These are phyloP conservation scores for Boletus reticulatus DNA, from an alignment of 768 basidiomycete species.

Conservation along the genomic window DNA sequence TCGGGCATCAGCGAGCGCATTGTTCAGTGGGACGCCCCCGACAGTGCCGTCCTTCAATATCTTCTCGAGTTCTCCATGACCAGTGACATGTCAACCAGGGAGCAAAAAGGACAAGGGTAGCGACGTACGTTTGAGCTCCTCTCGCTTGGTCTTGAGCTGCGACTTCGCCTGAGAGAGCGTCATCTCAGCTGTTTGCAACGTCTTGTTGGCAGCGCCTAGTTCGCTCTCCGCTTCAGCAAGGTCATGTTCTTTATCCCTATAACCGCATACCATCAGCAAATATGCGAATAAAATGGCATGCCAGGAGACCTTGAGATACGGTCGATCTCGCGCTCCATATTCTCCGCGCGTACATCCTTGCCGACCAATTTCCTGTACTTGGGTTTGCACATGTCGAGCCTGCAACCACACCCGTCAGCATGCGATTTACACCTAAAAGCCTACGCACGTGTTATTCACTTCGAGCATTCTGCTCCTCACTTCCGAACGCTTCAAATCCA, in stretches of 20 bases:
- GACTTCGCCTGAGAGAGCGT: slow-evolving; percentile 56
- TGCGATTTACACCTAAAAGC: not conserved
- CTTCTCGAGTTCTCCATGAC: slow-evolving; percentile 38
- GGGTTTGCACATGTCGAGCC: slow-evolving; percentile 57
- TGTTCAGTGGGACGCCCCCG: slow-evolving; percentile 42
- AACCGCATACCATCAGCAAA: not conserved
- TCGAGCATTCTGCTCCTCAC: slow-evolving; percentile 62
- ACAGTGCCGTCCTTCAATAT: slow-evolving; percentile 39
- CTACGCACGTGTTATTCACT: slow-evolving; percentile 62
- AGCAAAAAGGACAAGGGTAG: not conserved
- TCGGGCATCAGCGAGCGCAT: slow-evolving; percentile 43
- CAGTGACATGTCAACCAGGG: not conserved
- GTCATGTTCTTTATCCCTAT: slow-evolving; percentile 69
- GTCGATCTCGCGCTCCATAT: slow-evolving; percentile 74
- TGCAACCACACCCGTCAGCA: slow-evolving; percentile 30
- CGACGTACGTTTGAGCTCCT: slow-evolving; percentile 57
- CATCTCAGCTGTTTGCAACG: slow-evolving; percentile 62
- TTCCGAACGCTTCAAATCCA: slow-evolving; percentile 73
- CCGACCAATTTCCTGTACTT: slow-evolving; percentile 70
- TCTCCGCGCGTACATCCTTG: slow-evolving; percentile 53
- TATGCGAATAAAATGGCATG: not conserved
- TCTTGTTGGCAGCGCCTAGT: slow-evolving; percentile 45
- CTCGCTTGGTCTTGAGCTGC: slow-evolving; percentile 59
- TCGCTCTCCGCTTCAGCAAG: slow-evolving; percentile 36
- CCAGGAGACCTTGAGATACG: slow-evolving; percentile 49